Percentiles rank a stretch among this genome's conserved stretches.
Evolutionary conservation across 495 filamentous ascomycete species (phyloP).

Genomic region (Cryomyces minteri): DNA sequence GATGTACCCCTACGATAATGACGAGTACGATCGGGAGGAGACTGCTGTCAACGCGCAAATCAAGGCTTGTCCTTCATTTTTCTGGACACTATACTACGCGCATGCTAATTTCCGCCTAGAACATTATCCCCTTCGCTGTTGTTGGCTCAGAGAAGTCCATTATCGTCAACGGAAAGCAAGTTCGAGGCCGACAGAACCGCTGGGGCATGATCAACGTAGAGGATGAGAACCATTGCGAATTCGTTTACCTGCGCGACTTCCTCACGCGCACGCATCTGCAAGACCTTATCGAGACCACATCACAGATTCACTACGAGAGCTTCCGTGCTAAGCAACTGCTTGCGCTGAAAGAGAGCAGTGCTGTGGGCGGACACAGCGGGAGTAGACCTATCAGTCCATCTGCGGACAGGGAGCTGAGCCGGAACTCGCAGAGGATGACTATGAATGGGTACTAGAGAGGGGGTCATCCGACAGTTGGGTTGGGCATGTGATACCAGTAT

Average conservation of each 20-base stretch:
- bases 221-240: conserved; percentile 99
- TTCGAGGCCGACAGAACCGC: conserved; percentile 93
- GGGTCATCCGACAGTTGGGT: too few species aligned
- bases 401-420: conserved; percentile 88
- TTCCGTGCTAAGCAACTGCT: conserved; percentile 99
- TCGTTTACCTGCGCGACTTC: conserved; percentile 95
- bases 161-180: conserved; percentile 91
- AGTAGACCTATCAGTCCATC: conserved; percentile 89
- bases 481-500: too few species aligned
- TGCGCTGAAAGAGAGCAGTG: conserved; percentile 93
- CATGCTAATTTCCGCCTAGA: conserved; percentile 25
- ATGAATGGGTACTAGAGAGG: conserved; percentile 82
- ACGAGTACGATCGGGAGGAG: conserved; percentile 96
- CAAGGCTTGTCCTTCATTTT: conserved; percentile 40
- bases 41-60: conserved; percentile 83
- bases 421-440: conserved; percentile 85
- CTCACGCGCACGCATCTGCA: conserved; percentile 89
- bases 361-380: conserved; percentile 53
- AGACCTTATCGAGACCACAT: conserved; percentile 98
- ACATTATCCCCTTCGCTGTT: conserved; percentile 92
- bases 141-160: conserved; percentile 97
- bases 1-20: conserved; percentile 99
- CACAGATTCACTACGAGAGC: conserved; percentile 99
- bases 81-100: background rate
- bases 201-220: conserved; percentile 99